phyloP scores from a whole-genome alignment of 2,329 filamentous ascomycete genomes.

The Aspergillus pseudoterreus region DNA sequence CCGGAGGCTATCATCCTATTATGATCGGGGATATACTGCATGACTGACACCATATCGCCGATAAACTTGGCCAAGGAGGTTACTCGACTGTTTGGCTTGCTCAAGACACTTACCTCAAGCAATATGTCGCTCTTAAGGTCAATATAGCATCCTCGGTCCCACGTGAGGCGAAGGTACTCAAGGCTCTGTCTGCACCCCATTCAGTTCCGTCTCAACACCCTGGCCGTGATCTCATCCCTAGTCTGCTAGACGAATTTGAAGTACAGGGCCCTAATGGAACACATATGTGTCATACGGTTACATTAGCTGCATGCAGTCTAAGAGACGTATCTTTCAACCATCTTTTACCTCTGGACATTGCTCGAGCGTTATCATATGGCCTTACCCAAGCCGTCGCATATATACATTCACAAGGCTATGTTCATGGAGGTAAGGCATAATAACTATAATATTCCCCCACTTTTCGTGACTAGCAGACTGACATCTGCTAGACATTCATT shows the following conservation, averaged over 20 bases:
- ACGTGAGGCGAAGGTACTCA: slow-evolving; percentile 20
- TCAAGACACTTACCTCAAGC: slow-evolving; percentile 22
- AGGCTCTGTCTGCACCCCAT: slow-evolving; percentile 12
- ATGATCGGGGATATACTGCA: slow-evolving; percentile 30
- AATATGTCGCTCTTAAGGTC: slow-evolving; percentile 31
- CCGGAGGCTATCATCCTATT: slow-evolving; percentile 33
- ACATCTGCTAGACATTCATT: slow-evolving; percentile 23
- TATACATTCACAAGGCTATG: slow-evolving; percentile 23
- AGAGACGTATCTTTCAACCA: slow-evolving; percentile 23
- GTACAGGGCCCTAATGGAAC: slow-evolving; percentile 25
- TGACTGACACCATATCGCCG: slow-evolving; percentile 35
- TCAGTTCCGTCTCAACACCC: background rate
- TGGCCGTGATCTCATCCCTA: slow-evolving; percentile 8
- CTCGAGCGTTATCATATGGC: slow-evolving; percentile 18
- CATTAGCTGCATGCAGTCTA: slow-evolving; percentile 21
- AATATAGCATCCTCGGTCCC: slow-evolving; percentile 16
- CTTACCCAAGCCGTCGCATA: slow-evolving; percentile 22
- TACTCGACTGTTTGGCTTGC: slow-evolving; percentile 44
- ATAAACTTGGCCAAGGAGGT: slow-evolving; percentile 42
- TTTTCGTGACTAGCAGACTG: too few species aligned
- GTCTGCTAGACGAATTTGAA: slow-evolving; percentile 23
- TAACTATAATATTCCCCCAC: too few species aligned
- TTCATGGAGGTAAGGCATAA: slow-evolving; percentile 31
- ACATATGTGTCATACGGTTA: slow-evolving; percentile 24
- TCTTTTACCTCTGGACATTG: slow-evolving; percentile 25